Base-by-base conservation (phyloP, 768 basidiomycete genomes). In the Tricholoma terreum region DNA sequence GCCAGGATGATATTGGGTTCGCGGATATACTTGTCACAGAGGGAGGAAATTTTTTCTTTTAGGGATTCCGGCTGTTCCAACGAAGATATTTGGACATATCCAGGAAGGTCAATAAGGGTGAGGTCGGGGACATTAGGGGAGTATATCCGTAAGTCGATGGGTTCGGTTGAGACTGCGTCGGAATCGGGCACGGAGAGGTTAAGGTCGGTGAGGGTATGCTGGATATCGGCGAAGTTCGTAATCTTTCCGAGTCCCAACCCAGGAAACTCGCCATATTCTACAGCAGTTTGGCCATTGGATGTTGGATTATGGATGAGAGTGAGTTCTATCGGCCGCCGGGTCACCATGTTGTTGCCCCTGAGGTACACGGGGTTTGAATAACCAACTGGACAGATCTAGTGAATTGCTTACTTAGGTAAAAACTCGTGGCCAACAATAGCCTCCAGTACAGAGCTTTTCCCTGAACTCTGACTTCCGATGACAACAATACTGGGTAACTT, bases 1-100 rank as follows among this genome's bases (percentile, higher is more conserved):
- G 97, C 96, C n/a, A 99, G 84, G 64, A 98, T 90, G 71, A 99
- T 94, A 71, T 99, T 99, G n/a, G 97, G 96, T 69, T 98, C 94
- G n/a, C 92, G 86, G 65, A 99, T 99, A 71, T 99, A 99, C 69
- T 87, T 92, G 56, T 98, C 97, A 73, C 97, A 98, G 0, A 99
- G 77, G 8, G 69, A 65, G 0, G 90, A 78, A 59, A 99, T 96
- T 72, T 98, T 96, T 67, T 96, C 93, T 69, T 93, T 97, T 59
- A 99, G 82, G 17, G 81, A 79, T 61, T 98, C 95, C 0, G 97
- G 97, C 69, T 99, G 97, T 75, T 99, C 96, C 75, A 98, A 75
- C 45, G 92, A 94, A 4, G 91, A 79, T 42, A 98, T 90, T 69
- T 99, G 96, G 56, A 99, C 87, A 71, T 99, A 99, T 2, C 97